A percentile compares a stretch with the other conserved stretches of the same genome.
Conservation (phyloP, 1,139 yeast genomes). For the Candida tunisiensis region DNA sequence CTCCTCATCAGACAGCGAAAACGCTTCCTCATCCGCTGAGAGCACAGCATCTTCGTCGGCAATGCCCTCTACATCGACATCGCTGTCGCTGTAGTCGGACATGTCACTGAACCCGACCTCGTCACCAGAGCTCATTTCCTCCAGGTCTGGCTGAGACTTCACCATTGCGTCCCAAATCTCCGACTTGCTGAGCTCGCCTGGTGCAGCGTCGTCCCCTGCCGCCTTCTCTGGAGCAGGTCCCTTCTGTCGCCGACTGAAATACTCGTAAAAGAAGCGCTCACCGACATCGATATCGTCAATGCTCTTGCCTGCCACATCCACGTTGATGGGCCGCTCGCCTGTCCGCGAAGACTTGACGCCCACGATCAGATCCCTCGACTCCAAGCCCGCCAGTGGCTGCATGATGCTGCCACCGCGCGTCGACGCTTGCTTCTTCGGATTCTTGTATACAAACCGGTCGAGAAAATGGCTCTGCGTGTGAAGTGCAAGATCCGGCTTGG, state of each 20-base stretch:
- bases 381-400: conserved; percentile 92
- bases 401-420: conserved; percentile 76
- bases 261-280: conserved; percentile 79
- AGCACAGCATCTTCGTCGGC: conserved; percentile 19
- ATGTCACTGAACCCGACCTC: conserved; percentile 11
- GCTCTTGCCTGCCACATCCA: conserved; percentile 58
- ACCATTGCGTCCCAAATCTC: conserved; percentile 86
- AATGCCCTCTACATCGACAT: conserved; percentile 10
- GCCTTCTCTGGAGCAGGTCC: conserved; percentile 22
- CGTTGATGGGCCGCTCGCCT: conserved; percentile 7
- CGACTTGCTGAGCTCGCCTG: conserved; percentile 41
- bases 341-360: conserved; percentile 24
- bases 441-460: conserved; percentile 89
- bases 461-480: conserved; percentile 80
- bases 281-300: conserved; percentile 63
- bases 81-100: conserved; percentile 18
- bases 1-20: conserved; percentile 9
- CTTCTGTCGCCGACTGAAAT: conserved; percentile 46
- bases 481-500: conserved; percentile 77
- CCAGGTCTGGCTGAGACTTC: conserved; percentile 69
- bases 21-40: conserved; percentile 15
- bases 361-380: conserved; percentile 62
- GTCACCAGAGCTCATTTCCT: conserved; percentile 31
- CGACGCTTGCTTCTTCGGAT: conserved; percentile 65
- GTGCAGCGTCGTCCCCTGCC: conserved; percentile 14